These are phyloP conservation scores for Sedum album DNA, from an alignment of 164 flowering plant species.

Conservation along the genomic window DNA sequence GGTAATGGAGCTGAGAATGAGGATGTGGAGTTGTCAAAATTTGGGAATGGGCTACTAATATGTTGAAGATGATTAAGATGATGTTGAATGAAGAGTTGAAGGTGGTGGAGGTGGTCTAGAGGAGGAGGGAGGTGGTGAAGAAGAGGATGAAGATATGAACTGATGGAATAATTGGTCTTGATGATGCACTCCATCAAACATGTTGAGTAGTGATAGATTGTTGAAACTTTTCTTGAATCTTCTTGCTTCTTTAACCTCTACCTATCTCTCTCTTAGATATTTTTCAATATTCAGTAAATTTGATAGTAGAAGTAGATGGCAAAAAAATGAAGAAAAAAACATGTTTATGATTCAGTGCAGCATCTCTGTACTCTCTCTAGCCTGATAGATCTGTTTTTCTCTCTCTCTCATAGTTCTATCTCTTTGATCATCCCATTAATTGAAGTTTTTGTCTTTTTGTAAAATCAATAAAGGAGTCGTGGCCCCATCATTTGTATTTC, in stretches of 20 bases:
- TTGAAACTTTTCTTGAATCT: neutral
- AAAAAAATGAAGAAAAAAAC: neutral
- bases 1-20: conserved; percentile 3
- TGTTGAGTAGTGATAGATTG: neutral
- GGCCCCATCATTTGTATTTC: neutral
- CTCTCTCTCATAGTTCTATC: neutral
- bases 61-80: neutral
- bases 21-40: neutral
- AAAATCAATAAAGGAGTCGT: neutral
- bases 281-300: neutral
- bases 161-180: conserved; percentile 7
- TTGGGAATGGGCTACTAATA: neutral
- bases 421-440: neutral
- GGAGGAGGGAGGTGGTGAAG: neutral
- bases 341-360: neutral
- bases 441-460: neutral
- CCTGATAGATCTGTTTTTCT: neutral
- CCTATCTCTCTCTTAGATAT: neutral
- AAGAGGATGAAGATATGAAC: conserved; percentile 2
- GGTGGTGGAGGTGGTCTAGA: conserved; percentile 2
- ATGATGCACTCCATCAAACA: conserved; percentile 8
- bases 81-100: conserved; percentile 1
- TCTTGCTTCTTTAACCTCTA: neutral
- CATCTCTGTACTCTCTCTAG: neutral
- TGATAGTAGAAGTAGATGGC: neutral